Conservation (phyloP, 2,329 filamentous ascomycete species). For the Cytospora chrysosperma region DNA sequence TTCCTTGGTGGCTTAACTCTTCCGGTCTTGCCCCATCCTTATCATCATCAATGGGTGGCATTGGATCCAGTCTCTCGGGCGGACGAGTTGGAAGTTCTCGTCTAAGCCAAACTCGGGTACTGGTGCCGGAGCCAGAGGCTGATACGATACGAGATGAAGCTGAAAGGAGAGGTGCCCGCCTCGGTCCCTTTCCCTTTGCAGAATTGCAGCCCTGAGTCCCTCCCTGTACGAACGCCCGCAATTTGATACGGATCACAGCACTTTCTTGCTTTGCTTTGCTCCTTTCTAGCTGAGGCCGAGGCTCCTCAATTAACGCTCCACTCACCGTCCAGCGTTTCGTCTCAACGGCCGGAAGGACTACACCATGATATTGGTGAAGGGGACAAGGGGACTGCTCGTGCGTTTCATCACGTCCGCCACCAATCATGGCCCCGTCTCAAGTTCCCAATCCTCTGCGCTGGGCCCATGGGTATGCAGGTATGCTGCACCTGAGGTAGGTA, state of each 20-base stretch:
- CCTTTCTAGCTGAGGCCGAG: not conserved
- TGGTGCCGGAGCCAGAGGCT: not conserved
- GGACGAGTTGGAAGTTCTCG: not conserved
- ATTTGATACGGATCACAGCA: not conserved
- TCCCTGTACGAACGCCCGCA: too few relatives aligned
- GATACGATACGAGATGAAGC: not conserved
- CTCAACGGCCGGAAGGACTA: not conserved
- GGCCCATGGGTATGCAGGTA: not conserved
- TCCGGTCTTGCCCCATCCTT: not conserved
- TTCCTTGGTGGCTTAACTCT: not conserved
- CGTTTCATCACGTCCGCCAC: not conserved
- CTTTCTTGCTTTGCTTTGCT: too few relatives aligned
- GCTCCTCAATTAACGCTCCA: not conserved
- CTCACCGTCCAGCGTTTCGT: not conserved
- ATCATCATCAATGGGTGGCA: too few relatives aligned
- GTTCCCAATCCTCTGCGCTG: not conserved
- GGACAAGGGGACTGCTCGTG: not conserved
- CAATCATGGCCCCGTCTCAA: not conserved
- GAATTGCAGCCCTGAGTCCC: not conserved
- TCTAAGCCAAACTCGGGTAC: not conserved
- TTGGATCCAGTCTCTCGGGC: not conserved
- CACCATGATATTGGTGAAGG: not conserved
- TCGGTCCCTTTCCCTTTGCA: not conserved
- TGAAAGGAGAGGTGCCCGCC: not conserved
- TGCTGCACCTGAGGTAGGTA: too few relatives aligned